Conservation (phyloP, 192 early-diverging fungal species). For the Umbelopsis sp. region DNA sequence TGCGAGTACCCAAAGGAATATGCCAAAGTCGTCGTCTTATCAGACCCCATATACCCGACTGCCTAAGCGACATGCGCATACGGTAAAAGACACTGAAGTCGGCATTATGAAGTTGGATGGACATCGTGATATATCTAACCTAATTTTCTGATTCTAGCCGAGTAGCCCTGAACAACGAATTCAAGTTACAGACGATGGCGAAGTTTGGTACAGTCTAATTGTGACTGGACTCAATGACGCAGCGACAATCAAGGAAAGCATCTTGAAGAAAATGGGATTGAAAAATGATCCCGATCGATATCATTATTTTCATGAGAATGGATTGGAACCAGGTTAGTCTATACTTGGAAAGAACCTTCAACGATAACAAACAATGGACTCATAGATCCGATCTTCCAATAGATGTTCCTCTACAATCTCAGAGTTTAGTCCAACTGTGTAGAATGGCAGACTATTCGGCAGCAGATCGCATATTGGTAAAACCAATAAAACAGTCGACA, state of each 20-base stretch:
- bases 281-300: conserved; percentile 30
- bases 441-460: conserved; percentile 34
- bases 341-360: neutral
- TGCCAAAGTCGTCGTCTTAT: neutral
- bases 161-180: conserved; percentile 23
- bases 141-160: neutral
- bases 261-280: conserved; percentile 30
- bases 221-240: conserved; percentile 26
- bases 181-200: conserved; percentile 37
- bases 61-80: conserved; percentile 1
- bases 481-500: conserved; percentile 12
- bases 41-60: conserved; percentile 5
- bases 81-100: neutral
- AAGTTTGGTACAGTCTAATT: conserved; percentile 39
- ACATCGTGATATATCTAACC: neutral
- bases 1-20: neutral
- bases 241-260: conserved; percentile 18
- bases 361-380: neutral
- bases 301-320: conserved; percentile 37
- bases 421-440: conserved; percentile 32
- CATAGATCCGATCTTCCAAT: neutral
- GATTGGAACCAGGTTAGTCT: conserved; percentile 33
- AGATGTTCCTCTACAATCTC: conserved; percentile 21
- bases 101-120: neutral
- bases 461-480: conserved; percentile 29